These are phyloP conservation scores for Metschnikowia matae DNA, from an alignment of 805 yeast species.

Conservation along the genomic window DNA sequence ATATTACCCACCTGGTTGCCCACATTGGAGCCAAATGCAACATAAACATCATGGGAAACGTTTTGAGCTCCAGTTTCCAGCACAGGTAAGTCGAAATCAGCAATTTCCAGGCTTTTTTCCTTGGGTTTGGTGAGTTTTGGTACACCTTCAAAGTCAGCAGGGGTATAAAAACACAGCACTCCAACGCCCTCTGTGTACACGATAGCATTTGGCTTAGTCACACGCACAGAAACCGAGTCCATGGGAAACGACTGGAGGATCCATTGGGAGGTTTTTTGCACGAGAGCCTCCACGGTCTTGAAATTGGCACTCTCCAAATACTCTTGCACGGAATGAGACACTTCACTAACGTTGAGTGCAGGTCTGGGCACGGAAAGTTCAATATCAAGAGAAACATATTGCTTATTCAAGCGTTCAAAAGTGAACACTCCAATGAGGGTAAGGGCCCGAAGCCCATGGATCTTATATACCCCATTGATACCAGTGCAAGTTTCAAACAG, in stretches of 20 bases:
- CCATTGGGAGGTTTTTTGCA: constrained; percentile 62
- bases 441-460: constrained; percentile 53
- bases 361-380: constrained; percentile 34
- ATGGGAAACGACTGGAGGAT: constrained; percentile 36
- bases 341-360: constrained; percentile 17
- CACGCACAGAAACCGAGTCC: constrained; percentile 51
- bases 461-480: constrained; percentile 26
- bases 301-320: constrained; percentile 79
- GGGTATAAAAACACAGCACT: constrained; percentile 58
- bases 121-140: constrained; percentile 7
- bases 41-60: constrained; percentile 52
- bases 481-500: constrained; percentile 8
- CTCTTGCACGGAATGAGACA: constrained; percentile 36
- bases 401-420: constrained; percentile 80
- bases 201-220: constrained; percentile 85
- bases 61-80: constrained; percentile 4
- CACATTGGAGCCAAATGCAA: constrained; percentile 88
- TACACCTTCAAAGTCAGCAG: constrained; percentile 34
- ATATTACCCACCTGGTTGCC: constrained; percentile 72
- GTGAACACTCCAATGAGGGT: constrained; percentile 93
- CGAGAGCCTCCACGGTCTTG: constrained; percentile 92
- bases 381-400: constrained; percentile 58
- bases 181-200: constrained; percentile 89
- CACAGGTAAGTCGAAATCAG: constrained; percentile 32
- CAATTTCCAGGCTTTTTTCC: constrained; percentile 9